Base-by-base conservation (phyloP, 768 basidiomycete genomes). In the Candolleomyces eurysporus region DNA sequence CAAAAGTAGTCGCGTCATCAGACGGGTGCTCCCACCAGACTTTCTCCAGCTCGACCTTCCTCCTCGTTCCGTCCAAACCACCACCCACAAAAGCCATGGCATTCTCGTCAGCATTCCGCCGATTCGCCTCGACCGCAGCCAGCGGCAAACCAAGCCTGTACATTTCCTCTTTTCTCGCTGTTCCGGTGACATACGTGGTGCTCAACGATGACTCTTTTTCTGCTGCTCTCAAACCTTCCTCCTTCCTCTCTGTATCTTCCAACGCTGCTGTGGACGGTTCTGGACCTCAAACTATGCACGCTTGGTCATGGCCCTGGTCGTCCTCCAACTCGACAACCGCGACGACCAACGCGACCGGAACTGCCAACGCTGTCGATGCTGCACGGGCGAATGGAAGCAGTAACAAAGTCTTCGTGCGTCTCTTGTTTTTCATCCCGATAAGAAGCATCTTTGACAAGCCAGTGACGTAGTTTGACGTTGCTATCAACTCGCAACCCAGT, bases 391-490 rank as follows among this genome's bases (percentile, higher is more conserved):
- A 19, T 16, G 26, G 36, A 8, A 57, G 57, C 59, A 63, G 63
- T 40, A 22, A 63, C 21, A 65, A 62, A 19, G 61, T 65, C 32
- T 60, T 64, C 52, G 72, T 61, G 49, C 46, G 39, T 36, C 36
- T 32, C 30, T 48, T 11, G 30, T 36, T 26, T 14, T n/a, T n/a
- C 32, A 26, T 26, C 57, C 17, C 42, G 57, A 22, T 19, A n/a
- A 46, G 22, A 11, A 55, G 19, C 22, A 6, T 55, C 22, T 14
- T 39, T 60, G 51, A 39, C 58, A n/a, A n/a, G n/a, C n/a, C n/a
- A n/a, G 52, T 52, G 55, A 21, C 22, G 3, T 36, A 89, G 89
- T 90, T 90, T 64, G 84, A 90, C 58, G 69, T 91, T 61, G 73
- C 79, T 2, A 88, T 94, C 71, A 80, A 84, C 72, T 73, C 74